These are phyloP conservation scores for Xylaria bambusicola DNA, from an alignment of 495 filamentous ascomycete genomes.

Conservation along the genomic window DNA sequence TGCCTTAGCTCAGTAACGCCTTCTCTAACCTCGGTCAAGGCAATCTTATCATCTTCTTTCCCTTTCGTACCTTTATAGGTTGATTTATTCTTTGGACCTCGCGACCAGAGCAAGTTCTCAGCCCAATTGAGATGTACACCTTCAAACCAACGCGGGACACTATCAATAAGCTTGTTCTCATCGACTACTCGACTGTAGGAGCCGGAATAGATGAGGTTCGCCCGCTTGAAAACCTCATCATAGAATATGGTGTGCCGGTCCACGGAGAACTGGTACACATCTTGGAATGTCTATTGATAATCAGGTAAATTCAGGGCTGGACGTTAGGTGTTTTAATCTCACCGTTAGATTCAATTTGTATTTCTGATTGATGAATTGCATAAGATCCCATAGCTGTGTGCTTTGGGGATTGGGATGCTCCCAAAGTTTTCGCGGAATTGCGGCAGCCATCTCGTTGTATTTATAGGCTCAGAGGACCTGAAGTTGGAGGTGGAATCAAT, in stretches of 20 bases:
- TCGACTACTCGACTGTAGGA: constrained; percentile 63
- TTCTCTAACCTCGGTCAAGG: constrained; percentile 72
- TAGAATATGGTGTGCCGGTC: constrained; percentile 65
- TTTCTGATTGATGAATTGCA: constrained; percentile 50
- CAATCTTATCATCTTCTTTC: constrained; percentile 72
- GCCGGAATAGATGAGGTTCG: constrained; percentile 63
- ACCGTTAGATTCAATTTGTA: constrained; percentile 47
- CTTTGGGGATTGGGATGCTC: constrained; percentile 56
- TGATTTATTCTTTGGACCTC: constrained; percentile 27
- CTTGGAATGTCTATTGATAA: constrained; percentile 56
- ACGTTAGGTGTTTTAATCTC: not conserved
- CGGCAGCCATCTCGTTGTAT: constrained; percentile 2
- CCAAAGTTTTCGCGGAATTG: constrained; percentile 56
- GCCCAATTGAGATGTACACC: constrained; percentile 64
- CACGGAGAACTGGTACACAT: constrained; percentile 66
- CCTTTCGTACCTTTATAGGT: constrained; percentile 43
- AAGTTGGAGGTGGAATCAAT: no score
- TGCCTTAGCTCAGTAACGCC: constrained; percentile 57
- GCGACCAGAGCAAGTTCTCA: constrained; percentile 63
- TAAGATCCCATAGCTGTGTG: constrained; percentile 54
- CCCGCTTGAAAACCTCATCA: constrained; percentile 60
- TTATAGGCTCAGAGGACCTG: no score
- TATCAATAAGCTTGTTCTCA: constrained; percentile 65
- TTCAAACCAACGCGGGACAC: constrained; percentile 68
- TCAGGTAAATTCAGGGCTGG: constrained; percentile 15